Base-by-base conservation (phyloP, 169 alveolate genomes). In the Eimeria mitis region DNA sequence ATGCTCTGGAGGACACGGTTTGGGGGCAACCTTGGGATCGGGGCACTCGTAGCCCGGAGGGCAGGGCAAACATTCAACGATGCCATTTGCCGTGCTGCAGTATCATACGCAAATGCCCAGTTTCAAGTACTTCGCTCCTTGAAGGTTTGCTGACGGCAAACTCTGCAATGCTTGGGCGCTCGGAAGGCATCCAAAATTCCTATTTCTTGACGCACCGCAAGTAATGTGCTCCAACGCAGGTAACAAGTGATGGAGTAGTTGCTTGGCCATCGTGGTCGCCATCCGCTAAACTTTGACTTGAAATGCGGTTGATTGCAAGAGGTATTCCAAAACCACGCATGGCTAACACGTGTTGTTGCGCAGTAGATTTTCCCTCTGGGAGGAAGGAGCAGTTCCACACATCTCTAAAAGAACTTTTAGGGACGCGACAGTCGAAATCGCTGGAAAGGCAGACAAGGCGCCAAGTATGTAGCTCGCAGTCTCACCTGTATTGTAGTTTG, bases 11-110 rank as follows among this genome's bases (percentile, higher is more conserved):
- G 81, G 92, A 49, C 92, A 87, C 34, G 83, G 92, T 19, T 63
- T 87, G 0, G 92, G 92, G 54, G 92, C 83, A 81, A 40, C 79
- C 52, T 4, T 63, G 25, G 92, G 92, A 37, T 59, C 61, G 59
- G 92, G 79, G 68, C 92, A 87, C 21, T 87, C 92, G 81, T 61
- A 44, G 9, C 92, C 92, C 25, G 92, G 92, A 23, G 92, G 92
- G 92, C 92, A 87, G 19, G 78, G 81, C 28, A 87, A 63, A 21
- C 92, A 87, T 63, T 87, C 81, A 87, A 63, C 79, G 21, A 11
- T 21, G 2, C 44, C 68, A 2, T 34, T 63, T 2, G 42, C 42
- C 37, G 83, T 42, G 34, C 92, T 87, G 92, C 44, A 87, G 31
- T 21, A 87, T 42, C 61, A 63, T 7, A 85, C 28, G 6, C 90